Evolutionary conservation across 2,329 filamentous ascomycete species (phyloP).

Genomic region (Exophiala aquamarina): DNA sequence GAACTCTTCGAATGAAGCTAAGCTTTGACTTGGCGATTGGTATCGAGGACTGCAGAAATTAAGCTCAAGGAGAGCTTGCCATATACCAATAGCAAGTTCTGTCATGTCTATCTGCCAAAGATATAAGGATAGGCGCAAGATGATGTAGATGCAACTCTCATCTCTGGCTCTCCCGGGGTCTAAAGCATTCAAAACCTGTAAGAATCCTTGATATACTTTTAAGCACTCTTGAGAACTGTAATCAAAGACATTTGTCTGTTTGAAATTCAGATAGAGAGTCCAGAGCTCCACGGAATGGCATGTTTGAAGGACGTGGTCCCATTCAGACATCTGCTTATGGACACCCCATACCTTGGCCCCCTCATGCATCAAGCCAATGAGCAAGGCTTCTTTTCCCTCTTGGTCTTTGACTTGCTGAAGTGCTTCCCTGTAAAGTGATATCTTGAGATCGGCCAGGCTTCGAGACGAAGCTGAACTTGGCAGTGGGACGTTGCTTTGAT

Average conservation of each 20-base stretch:
- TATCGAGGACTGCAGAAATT: slow-evolving; percentile 59
- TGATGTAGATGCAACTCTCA: slow-evolving; percentile 63
- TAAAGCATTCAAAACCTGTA: slow-evolving; percentile 41
- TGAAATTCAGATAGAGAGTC: slow-evolving; percentile 70
- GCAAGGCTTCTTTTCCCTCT: slow-evolving; percentile 57
- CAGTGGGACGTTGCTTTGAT: slow-evolving; percentile 35
- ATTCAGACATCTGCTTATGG: slow-evolving; percentile 61
- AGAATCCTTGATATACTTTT: slow-evolving; percentile 58
- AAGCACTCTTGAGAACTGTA: slow-evolving; percentile 70
- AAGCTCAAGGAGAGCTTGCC: slow-evolving; percentile 79
- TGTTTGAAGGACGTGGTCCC: slow-evolving; percentile 61
- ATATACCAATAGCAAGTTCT: slow-evolving; percentile 74
- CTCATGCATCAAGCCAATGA: slow-evolving; percentile 71
- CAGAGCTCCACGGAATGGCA: slow-evolving; percentile 67
- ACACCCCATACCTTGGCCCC: slow-evolving; percentile 72
- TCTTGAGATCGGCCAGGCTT: slow-evolving; percentile 74
- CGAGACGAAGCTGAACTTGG: slow-evolving; percentile 36
- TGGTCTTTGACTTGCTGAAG: slow-evolving; percentile 55
- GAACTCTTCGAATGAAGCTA: slow-evolving; percentile 64
- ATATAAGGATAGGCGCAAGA: slow-evolving; percentile 73
- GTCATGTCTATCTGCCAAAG: slow-evolving; percentile 74
- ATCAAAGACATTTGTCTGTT: slow-evolving; percentile 63
- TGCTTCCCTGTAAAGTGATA: slow-evolving; percentile 78
- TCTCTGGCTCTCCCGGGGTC: slow-evolving; percentile 25
- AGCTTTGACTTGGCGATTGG: slow-evolving; percentile 14